Base-by-base conservation (phyloP, 2,329 filamentous ascomycete species). In the Penicillium brasilianum region DNA sequence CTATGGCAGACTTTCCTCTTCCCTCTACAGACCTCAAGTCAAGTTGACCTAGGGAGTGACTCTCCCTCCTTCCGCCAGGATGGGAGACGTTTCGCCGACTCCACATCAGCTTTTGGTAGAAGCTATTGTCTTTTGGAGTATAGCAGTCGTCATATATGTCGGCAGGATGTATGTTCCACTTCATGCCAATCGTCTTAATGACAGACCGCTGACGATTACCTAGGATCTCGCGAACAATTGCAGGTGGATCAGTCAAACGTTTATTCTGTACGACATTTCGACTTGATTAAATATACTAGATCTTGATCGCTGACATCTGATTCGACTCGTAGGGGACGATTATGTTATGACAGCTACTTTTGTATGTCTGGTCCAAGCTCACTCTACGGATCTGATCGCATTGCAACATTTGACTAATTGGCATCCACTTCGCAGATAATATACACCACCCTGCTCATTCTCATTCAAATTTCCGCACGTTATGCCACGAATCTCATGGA, bases 401-500 rank as follows among this genome's bases (percentile, higher is more conserved):
- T n/a, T 16, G 41, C 11, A 39, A 51, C 14, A 3, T 39, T 25
- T 32, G 4, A 28, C 39, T 48, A 49, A 57, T 10, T 28, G 8
- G 25, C 5, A 9, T 10, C n/a, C 16, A 6, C 16, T 6, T 5
- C 13, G 9, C 37, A 79, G 77, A 62, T 71, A 53, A 72, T 77
- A 37, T 79, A 77, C 60, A 69, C 72, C 1, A 62, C 63, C 11
- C 64, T 79, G 6, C 60, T 79, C 8, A 57, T 77, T 11, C 58
- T 77, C 7, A 76, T 79, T 28, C 76, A 78, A 53, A 69, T 78
- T 18, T 77, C 75, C 6, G 66, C 75, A 8, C 71, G 64, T 16
- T 76, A 73, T 60, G 72, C 72, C 30, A 78, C 76, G 3, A 80
- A 80, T 56, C 69, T 79, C 4, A 76, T 78, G 66, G 75, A 77